Conservation (phyloP, 495 filamentous ascomycete species). For the Filosporella fistucella region DNA sequence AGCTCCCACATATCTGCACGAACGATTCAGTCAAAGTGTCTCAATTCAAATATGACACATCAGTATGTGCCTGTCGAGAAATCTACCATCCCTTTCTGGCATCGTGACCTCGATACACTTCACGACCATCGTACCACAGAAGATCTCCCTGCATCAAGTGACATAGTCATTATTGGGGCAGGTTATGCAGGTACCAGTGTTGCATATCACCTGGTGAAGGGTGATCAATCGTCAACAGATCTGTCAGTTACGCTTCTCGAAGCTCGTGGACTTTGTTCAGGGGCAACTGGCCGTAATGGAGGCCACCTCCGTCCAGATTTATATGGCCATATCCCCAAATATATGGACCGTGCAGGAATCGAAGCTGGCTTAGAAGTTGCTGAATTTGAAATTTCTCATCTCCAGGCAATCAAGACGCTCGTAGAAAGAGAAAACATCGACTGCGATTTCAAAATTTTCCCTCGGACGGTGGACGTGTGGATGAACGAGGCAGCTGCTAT, state of each 20-base stretch:
- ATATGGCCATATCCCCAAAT: constrained; percentile 1
- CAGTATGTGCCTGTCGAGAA: constrained; percentile 23
- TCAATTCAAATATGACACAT: neutral
- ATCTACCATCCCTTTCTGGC: constrained; percentile 33
- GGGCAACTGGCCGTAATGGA: constrained; percentile 56
- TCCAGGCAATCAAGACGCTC: constrained; percentile 7
- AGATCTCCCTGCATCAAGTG: constrained; percentile 27
- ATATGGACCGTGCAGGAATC: neutral
- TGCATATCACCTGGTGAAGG: constrained; percentile 25
- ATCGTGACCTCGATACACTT: constrained; percentile 31
- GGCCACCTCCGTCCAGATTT: constrained; percentile 10
- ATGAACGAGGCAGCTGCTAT: constrained; percentile 19
- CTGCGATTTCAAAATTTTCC: constrained; percentile 29
- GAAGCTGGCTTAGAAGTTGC: constrained; percentile 9
- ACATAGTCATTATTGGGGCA: constrained; percentile 34
- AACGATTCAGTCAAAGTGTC: neutral
- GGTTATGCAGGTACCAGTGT: constrained; percentile 28
- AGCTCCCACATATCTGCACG: no score
- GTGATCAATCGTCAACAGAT: neutral
- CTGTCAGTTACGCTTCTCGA: constrained; percentile 45
- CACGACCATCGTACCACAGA: constrained; percentile 31
- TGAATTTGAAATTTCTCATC: constrained; percentile 4
- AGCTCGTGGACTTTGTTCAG: constrained; percentile 47
- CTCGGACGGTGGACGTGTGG: constrained; percentile 34
- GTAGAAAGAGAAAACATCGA: constrained; percentile 16